Evolutionary conservation across 108 stramenopile species (phyloP), one percentile per base, ranked within the genome.

Genomic region (Skeletonema grethae): DNA sequence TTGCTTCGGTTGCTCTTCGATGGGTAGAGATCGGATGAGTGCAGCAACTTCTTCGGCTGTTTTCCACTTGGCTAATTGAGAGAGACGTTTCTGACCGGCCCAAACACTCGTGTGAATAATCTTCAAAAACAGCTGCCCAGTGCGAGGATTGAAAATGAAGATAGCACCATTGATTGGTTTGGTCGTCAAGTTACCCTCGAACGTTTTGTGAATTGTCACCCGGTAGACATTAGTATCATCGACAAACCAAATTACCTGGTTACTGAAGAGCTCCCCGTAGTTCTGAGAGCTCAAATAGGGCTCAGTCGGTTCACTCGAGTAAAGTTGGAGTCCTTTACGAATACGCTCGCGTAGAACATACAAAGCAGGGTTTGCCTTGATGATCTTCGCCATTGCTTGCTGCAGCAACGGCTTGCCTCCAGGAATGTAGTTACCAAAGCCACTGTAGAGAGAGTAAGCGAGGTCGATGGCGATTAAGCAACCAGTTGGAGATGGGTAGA

Each of bases 81-180:
- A 96, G 18, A 97, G 91, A 59, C 99, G 98, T 77, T 99, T 99
- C 78, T 99, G 99, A 10, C 99, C 99, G 29, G 98, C 97, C 99
- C 99, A 99, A 31, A 98, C 98, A 77, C 89, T 91, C 13, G 99
- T 99, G 88, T 99, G 99, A 65, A 99, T 98, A 64, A 99, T 97
- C 86, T 99, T 99, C 25, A 99, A 77, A 84, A 98, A 99, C 30
- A 99, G 84, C 75, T 98, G 97, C 1, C 99, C 99, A 28, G 98
- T 97, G 20, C 98, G 82, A 48, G 99, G 99, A 76, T 99, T 99
- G 85, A 99, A 98, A 63, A 99, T 99, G 77, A 99, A 97, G 77
- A 99, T 98, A 25, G 98, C 99, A 35, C 99, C 99, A 79, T 99
- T 99, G 90, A 99, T 99, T 29, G 99, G 97, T 84, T 99, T 99